Base-by-base conservation (phyloP, 2,329 filamentous ascomycete genomes). In the Paraphoma sp. region DNA sequence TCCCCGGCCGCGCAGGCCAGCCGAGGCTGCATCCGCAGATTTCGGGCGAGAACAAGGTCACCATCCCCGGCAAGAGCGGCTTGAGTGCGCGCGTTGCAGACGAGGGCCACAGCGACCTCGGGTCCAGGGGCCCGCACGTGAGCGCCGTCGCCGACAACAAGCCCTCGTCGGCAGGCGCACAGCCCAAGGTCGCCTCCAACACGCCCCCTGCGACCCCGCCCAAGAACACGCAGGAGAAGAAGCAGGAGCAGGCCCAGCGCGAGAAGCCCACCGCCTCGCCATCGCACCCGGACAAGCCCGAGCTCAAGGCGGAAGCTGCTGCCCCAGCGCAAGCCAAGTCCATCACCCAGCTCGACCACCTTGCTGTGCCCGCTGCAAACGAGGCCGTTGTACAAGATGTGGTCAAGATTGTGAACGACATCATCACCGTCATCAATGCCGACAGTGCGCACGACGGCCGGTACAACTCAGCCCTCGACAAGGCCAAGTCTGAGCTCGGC, bases 381-480 rank as follows among this genome's bases (percentile, higher is more conserved):
- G 94, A 98, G 74, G 91, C 92, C 29, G 85, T 97, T 36, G 91
- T 98, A 18, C 93, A 97, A 78, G 92, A 98, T 70, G 83, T 99
- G 6, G 92, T 96, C 57, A 94, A 92, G 80, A 94, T 97, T 80
- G 85, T 99, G 68, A 99, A 99, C 80, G 92, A 96, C 77, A 89
- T 99, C 69, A 97, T 99, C 73, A 88, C 91, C 8, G 92, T 96
- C 45, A 89, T 97, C 75, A 97, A 97, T 76, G 90, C 91, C 55
- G 94, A 97, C 75, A 87, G 89, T 59, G 87, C 91, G 54, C 70
- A 72, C 54, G 86, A 89, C 60, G 84, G 84, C 65, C 92, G 90
- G 76, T 97, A 95, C 79, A 87, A 87, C 50, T 84, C 86, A 2
- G 89, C 92, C 1, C 88, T 99, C 56, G 82, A 85, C 66, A 93